Percentiles rank a stretch among this genome's conserved stretches.
Evolutionary conservation across 306 rosid genomes (phyloP).

Genomic region (Begonia masoniana): DNA sequence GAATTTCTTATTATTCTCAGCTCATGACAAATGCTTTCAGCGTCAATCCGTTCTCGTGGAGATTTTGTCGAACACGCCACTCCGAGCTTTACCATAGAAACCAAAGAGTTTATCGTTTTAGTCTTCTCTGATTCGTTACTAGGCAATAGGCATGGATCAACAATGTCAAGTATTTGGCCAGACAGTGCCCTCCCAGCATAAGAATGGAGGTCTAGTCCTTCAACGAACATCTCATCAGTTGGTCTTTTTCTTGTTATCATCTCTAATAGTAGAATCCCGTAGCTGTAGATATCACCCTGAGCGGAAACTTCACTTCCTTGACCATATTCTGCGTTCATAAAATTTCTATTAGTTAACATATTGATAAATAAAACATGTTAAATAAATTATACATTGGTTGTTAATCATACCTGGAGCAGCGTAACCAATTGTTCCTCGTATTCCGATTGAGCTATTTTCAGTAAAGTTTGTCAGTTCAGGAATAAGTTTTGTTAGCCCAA

Average conservation of each 20-base stretch:
- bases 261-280: conserved; percentile 15
- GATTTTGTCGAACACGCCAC: not conserved
- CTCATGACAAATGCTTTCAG: not conserved
- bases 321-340: not conserved
- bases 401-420: conserved; percentile 61
- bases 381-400: not conserved
- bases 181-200: conserved; percentile 11
- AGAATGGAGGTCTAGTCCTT: conserved; percentile 12
- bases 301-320: conserved; percentile 13
- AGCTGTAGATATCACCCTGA: conserved; percentile 17
- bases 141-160: conserved; percentile 10
- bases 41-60: not conserved
- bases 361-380: no score
- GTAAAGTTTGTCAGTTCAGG: conserved; percentile 22
- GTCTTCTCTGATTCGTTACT: no score
- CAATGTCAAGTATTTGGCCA: conserved; percentile 17
- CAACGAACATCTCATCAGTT: conserved; percentile 5
- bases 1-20: not conserved
- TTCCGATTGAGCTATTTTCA: conserved; percentile 29
- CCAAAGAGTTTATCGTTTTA: not conserved
- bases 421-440: conserved; percentile 67
- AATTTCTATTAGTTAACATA: not conserved
- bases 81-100: not conserved
- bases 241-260: conserved; percentile 18
- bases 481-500: conserved; percentile 53